These are phyloP conservation scores for Tetrapisispora taiwanensis DNA, from an alignment of 805 yeast genomes.

Conservation along the genomic window DNA sequence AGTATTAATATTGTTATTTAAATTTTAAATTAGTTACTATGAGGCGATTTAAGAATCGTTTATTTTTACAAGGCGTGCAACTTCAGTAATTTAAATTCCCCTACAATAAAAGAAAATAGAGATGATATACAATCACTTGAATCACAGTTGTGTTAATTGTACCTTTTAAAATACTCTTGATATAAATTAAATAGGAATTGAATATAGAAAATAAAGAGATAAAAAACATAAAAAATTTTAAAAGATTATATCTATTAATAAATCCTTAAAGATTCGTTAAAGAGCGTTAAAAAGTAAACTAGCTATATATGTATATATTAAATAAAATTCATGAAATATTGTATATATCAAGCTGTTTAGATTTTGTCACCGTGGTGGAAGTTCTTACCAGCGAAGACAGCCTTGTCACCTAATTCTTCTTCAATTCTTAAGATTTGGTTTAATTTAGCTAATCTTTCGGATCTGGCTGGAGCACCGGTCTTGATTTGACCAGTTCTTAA, in stretches of 20 bases:
- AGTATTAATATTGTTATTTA: too few relatives aligned
- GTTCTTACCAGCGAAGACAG: conserved; percentile 86
- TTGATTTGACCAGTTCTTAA: conserved; percentile 97
- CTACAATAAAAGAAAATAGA: too few relatives aligned
- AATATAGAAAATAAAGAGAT: background rate
- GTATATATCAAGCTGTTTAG: conserved; percentile 16
- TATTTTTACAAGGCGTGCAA: too few relatives aligned
- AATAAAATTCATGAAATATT: conserved; percentile 4
- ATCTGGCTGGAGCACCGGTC: conserved; percentile 99
- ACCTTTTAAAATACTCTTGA: too few relatives aligned
- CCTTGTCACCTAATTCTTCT: conserved; percentile 97
- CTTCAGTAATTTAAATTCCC: too few relatives aligned
- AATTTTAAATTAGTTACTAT: too few relatives aligned
- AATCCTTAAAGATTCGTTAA: conserved; percentile 11
- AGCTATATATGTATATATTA: conserved; percentile 4
- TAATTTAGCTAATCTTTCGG: conserved; percentile 98
- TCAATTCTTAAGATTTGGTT: conserved; percentile 98
- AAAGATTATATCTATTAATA: conserved; percentile 12
- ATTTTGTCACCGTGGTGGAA: conserved; percentile 54
- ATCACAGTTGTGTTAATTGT: too few relatives aligned
- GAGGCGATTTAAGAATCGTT: too few relatives aligned
- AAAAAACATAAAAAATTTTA: background rate
- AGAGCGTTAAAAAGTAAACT: conserved; percentile 6
- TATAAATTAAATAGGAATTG: too few relatives aligned
- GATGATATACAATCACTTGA: too few relatives aligned